Conservation (phyloP, 225 moss, liverwort and hornwort species). For the Pleurozium schreberi region DNA sequence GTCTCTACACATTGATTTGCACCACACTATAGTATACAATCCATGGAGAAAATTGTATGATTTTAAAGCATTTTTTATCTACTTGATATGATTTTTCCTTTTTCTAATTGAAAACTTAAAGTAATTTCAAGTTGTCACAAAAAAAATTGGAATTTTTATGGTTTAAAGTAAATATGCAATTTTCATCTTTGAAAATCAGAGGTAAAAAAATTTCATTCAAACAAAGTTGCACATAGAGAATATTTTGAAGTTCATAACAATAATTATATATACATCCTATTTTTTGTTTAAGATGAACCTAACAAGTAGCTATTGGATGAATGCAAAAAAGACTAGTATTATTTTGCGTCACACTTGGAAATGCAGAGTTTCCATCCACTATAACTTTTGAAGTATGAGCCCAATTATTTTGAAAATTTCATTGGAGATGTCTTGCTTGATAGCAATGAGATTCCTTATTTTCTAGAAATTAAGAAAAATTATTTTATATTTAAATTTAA, state of each 20-base stretch:
- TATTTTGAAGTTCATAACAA: background rate
- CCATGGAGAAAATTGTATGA: accelerated
- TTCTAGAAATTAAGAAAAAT: no score
- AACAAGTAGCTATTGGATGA: background rate
- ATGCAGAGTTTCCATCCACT: no score
- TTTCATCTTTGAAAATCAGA: background rate
- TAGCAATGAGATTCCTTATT: no score
- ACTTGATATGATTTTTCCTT: background rate
- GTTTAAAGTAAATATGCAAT: background rate
- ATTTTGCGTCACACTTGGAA: no score
- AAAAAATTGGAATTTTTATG: background rate
- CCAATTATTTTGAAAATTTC: no score
- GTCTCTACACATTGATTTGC: background rate
- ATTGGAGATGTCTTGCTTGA: no score
- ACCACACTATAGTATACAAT: background rate
- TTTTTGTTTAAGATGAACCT: background rate
- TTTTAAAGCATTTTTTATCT: accelerated
- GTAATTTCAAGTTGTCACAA: background rate
- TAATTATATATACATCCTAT: background rate
- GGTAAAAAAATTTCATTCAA: background rate
- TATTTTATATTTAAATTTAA: no score
- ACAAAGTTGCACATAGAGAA: background rate
- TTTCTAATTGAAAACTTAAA: background rate
- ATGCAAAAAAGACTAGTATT: no score
- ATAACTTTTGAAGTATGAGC: no score